Evolutionary conservation across 306 rosid species (phyloP), one percentile per base, ranked within the genome.

Genomic region (Quercus variabilis): DNA sequence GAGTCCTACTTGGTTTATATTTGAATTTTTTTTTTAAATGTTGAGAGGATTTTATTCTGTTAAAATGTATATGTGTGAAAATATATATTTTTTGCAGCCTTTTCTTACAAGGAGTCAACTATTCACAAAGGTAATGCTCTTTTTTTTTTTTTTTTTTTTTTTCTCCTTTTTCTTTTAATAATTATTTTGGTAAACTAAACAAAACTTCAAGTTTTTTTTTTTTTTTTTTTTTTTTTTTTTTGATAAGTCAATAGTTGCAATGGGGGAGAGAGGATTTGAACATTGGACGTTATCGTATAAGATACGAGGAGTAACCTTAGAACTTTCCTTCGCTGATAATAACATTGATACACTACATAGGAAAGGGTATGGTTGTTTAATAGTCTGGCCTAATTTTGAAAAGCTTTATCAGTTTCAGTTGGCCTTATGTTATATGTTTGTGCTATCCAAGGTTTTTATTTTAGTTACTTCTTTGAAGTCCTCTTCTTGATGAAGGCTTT

Each of bases 91-190:
- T 83, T 76, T 86, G 94, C 98, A 94, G 98, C 98, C 98, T 84
- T 94, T 92, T 76, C 88, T 7, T 73, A 91, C 97, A 14, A 88
- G 98, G 84, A 92, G 89, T 79, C 93, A 59, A 78, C 88, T 94
- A 70, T 94, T 90, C 83, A 86, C 86, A 55, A 90, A 94, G 97
- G 97, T 94, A 86, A 84, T 74, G 52, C 30, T 84, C 43, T 38
- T 73, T 65, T 73, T 58, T 51, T 20, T 55, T 54, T 69, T 4
- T 4, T 4, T 31, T n/a, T n/a, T n/a, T n/a, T n/a, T n/a, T n/a
- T n/a, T n/a, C n/a, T n/a, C n/a, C n/a, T n/a, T n/a, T n/a, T n/a
- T n/a, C n/a, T n/a, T n/a, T n/a, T n/a, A n/a, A n/a, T n/a, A n/a
- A n/a, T n/a, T n/a, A n/a, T n/a, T n/a, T n/a, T n/a, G n/a, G n/a